Base-by-base conservation (phyloP, 148 eudicot genomes). In the Rhododendron henanense region DNA sequence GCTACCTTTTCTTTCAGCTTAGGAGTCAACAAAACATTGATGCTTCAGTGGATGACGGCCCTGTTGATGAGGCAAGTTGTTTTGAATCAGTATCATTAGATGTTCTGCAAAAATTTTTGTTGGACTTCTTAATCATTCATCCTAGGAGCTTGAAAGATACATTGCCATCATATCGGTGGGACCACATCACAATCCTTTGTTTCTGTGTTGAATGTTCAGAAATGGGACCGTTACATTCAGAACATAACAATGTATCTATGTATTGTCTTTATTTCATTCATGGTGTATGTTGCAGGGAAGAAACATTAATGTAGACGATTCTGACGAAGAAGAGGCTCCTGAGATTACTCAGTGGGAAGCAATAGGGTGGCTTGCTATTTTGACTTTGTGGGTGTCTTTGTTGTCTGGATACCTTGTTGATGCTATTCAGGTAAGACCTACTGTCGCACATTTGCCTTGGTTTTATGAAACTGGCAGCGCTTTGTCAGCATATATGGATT, bases 391-490 rank as follows among this genome's bases (percentile, higher is more conserved):
- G 98, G 93, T 94, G 73, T 95, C 99, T 44, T 85, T 96, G 59
- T 88, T 96, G 59, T 95, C 99, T 84, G 99, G 96, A 85, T 96
- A 92, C 91, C 98, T 96, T 37, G 96, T 95, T 85, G 95, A 95
- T 91, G 95, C 96, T 88, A 92, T 96, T 83, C 90, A 93, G 98
- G 99, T 96, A 89, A 90, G n/a, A 37, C n/a, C 59, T 45, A 75
- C 9, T 3, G 18, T 21, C 11, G 6, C 47, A 33, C 45, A 48
- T 63, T 73, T 84, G 19, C 48, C 37, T 33, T n/a, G 50, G 73
- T 76, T 84, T 35, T 31, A 1, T 74, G 39, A 76, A 83, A 55
- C 37, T n/a, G 28, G 41, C 18, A 81, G 10, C 44, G 8, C 67
- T 81, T 81, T 53, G 65, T 53, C 39, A 53, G 83, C n/a, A 53